Conservation (phyloP, 2,329 filamentous ascomycete genomes). For the Pyricularia sp. region DNA sequence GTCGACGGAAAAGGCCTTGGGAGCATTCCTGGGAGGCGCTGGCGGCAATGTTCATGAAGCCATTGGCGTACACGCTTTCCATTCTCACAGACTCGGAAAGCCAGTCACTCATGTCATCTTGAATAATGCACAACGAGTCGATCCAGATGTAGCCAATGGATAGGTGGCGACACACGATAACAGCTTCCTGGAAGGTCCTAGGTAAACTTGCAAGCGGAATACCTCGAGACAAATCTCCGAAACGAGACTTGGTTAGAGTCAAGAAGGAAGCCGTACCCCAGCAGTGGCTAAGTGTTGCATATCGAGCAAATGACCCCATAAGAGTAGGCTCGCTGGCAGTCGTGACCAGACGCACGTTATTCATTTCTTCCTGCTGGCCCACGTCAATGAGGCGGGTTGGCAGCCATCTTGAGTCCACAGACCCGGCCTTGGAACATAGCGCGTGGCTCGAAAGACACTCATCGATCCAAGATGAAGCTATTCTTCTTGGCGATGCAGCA, state of each 20-base stretch:
- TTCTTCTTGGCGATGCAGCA: neutral
- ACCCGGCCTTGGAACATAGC: neutral
- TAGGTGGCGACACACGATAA: slow-evolving; percentile 10
- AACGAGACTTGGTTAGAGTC: neutral
- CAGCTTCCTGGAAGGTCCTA: slow-evolving; percentile 14
- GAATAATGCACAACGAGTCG: slow-evolving; percentile 1
- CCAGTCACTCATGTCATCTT: slow-evolving; percentile 4
- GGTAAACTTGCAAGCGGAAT: slow-evolving; percentile 6
- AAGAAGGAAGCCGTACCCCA: neutral
- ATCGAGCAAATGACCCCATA: neutral
- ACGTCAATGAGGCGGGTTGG: neutral
- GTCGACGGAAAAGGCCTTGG: neutral
- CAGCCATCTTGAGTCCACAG: neutral
- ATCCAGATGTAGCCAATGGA: slow-evolving; percentile 1
- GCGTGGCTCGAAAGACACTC: neutral
- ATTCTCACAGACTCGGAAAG: slow-evolving; percentile 5
- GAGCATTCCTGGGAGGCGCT: neutral
- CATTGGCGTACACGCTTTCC: slow-evolving; percentile 5
- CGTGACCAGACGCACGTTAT: neutral
- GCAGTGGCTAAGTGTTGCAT: neutral
- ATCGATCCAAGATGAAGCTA: neutral
- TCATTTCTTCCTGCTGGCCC: neutral
- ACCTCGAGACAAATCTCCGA: neutral
- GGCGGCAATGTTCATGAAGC: slow-evolving; percentile 2
- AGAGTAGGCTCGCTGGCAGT: neutral